A percentile compares a stretch with the other conserved stretches of the same genome.
Evolutionary conservation across 441 rosid genomes (phyloP).

Genomic region (Viola pubescens): DNA sequence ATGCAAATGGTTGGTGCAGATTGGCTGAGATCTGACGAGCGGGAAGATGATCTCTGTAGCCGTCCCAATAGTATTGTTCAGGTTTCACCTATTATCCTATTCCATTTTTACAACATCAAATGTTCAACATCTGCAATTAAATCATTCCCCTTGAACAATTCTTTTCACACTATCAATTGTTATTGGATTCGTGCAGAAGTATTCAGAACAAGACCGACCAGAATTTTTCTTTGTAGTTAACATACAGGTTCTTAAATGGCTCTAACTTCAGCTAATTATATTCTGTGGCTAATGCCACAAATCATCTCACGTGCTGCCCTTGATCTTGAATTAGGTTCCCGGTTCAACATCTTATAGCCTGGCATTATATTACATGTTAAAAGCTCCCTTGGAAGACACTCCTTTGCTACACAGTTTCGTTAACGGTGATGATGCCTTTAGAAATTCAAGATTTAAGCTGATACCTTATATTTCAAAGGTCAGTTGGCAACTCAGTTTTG

Average conservation of each 20-base stretch:
- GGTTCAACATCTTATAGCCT: slow-evolving; percentile 52
- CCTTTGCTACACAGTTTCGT: slow-evolving; percentile 71
- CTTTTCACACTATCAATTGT: neutral
- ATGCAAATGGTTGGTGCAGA: slow-evolving; percentile 93
- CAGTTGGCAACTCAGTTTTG: slow-evolving; percentile 3
- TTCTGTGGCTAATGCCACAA: neutral
- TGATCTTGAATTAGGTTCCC: slow-evolving; percentile 47
- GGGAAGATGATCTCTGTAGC: slow-evolving; percentile 72
- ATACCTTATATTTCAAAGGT: slow-evolving; percentile 91
- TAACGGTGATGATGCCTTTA: slow-evolving; percentile 70
- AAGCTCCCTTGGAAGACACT: slow-evolving; percentile 61
- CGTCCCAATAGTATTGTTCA: slow-evolving; percentile 65
- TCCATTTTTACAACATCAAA: neutral
- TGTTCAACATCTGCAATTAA: neutral
- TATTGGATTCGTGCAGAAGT: slow-evolving; percentile 29
- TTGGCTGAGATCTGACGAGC: slow-evolving; percentile 65
- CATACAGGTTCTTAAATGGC: slow-evolving; percentile 44
- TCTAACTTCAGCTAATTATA: neutral
- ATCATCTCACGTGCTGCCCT: neutral
- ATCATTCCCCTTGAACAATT: neutral
- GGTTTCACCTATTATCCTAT: slow-evolving; percentile 26
- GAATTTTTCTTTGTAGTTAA: slow-evolving; percentile 84
- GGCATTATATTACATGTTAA: slow-evolving; percentile 68
- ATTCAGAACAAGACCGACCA: slow-evolving; percentile 42
- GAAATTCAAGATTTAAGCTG: slow-evolving; percentile 90